A percentile compares a stretch with the other conserved stretches of the same genome.
Conservation (phyloP, 331 rosid species). For the Quercus phellos region DNA sequence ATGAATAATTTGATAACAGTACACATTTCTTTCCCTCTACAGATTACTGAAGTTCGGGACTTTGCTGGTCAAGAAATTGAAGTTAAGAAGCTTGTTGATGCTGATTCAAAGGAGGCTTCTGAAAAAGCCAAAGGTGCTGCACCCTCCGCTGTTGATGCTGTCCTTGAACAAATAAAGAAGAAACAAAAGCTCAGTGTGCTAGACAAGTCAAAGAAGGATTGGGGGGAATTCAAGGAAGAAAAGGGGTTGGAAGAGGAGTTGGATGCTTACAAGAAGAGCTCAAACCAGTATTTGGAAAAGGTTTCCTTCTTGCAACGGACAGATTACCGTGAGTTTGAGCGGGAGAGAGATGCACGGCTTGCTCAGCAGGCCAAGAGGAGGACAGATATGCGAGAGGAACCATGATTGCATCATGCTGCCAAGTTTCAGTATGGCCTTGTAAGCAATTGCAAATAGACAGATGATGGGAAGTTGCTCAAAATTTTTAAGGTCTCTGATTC, state of each 20-base stretch:
- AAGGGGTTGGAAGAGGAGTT: slow-evolving; percentile 74
- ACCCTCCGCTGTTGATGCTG: slow-evolving; percentile 79
- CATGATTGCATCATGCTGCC: slow-evolving; percentile 20
- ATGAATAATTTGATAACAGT: slow-evolving; percentile 1
- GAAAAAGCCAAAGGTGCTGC: slow-evolving; percentile 65
- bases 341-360: slow-evolving; percentile 93
- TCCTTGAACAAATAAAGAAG: slow-evolving; percentile 93
- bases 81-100: slow-evolving; percentile 72
- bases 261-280: slow-evolving; percentile 97
- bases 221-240: slow-evolving; percentile 98
- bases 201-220: slow-evolving; percentile 88
- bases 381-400: slow-evolving; percentile 84
- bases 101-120: slow-evolving; percentile 82
- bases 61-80: slow-evolving; percentile 94
- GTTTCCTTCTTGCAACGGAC: slow-evolving; percentile 91
- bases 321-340: slow-evolving; percentile 91
- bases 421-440: slow-evolving; percentile 6
- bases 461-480: background rate
- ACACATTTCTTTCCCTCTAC: slow-evolving; percentile 23
- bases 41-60: slow-evolving; percentile 91
- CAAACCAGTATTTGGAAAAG: slow-evolving; percentile 84
- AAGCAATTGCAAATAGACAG: slow-evolving; percentile 5
- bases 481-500: slow-evolving; percentile 15
- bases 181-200: slow-evolving; percentile 92
- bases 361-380: slow-evolving; percentile 74